Percentiles rank a stretch among this genome's conserved stretches.
Conservation (phyloP, 345 rosid species). For the Arabidopsis thaliana region TAIR10.1 NC_003070.9:29056501-29057000, state of each 20-base stretch:
- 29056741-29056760: constrained; percentile 71
- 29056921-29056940: constrained; percentile 17
- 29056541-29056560: constrained; percentile 32
- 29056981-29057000: neutral
- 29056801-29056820: constrained; percentile 83
- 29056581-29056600: neutral
- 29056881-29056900: constrained; percentile 76
- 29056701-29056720: neutral
- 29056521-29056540: neutral
- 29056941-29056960: neutral
- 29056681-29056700: neutral
- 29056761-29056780: constrained; percentile 74
- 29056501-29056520: constrained; percentile 1
- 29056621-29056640: neutral
- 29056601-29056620: constrained; percentile 2
- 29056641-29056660: neutral
- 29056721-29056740: constrained; percentile 43
- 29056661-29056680: neutral
- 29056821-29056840: constrained; percentile 84
- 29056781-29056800: constrained; percentile 87
- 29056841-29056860: constrained; percentile 83
- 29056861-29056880: constrained; percentile 91
- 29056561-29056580: constrained; percentile 22
- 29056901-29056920: constrained; percentile 81
- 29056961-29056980: neutral